A percentile compares a stretch with the other conserved stretches of the same genome.
These are phyloP conservation scores for Neovahlkampfia damariscottae DNA, from an alignment of 78 protist genomes.

Conservation along the genomic window DNA sequence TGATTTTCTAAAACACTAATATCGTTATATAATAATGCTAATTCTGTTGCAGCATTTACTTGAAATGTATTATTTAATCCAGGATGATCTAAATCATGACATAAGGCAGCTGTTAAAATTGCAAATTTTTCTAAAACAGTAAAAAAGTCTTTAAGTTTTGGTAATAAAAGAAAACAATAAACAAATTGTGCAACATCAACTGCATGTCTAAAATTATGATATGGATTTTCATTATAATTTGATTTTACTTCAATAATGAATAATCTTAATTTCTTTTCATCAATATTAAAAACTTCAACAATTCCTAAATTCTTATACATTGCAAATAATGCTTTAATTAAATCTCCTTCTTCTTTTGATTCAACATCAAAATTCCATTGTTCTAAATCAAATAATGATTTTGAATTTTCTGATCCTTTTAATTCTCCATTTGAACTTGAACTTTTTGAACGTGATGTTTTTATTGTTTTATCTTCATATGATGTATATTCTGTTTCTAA, in stretches of 20 bases:
- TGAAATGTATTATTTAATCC: slow-evolving; percentile 60
- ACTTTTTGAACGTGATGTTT: neutral
- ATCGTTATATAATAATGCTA: slow-evolving; percentile 57
- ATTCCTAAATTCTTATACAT: slow-evolving; percentile 9
- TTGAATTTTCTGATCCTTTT: neutral
- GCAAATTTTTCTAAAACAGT: slow-evolving; percentile 43
- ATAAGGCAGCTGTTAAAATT: slow-evolving; percentile 50
- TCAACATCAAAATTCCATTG: neutral
- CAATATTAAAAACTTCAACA: neutral
- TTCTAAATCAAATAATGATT: neutral
- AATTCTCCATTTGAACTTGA: neutral
- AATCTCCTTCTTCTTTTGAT: neutral
- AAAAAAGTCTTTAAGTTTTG: slow-evolving; percentile 21
- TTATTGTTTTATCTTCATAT: neutral
- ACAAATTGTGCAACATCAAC: slow-evolving; percentile 62
- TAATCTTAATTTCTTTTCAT: neutral
- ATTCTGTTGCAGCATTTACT: slow-evolving; percentile 43
- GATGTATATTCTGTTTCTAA: neutral
- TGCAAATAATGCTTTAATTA: neutral
- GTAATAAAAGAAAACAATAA: slow-evolving; percentile 17
- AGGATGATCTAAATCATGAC: slow-evolving; percentile 81
- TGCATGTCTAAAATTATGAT: slow-evolving; percentile 78
- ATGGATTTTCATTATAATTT: slow-evolving; percentile 31
- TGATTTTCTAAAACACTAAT: slow-evolving; percentile 65
- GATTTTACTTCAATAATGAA: neutral